These are phyloP conservation scores for Chaetothyriales sp. DNA, from an alignment of 2,329 filamentous ascomycete species.

Conservation along the genomic window DNA sequence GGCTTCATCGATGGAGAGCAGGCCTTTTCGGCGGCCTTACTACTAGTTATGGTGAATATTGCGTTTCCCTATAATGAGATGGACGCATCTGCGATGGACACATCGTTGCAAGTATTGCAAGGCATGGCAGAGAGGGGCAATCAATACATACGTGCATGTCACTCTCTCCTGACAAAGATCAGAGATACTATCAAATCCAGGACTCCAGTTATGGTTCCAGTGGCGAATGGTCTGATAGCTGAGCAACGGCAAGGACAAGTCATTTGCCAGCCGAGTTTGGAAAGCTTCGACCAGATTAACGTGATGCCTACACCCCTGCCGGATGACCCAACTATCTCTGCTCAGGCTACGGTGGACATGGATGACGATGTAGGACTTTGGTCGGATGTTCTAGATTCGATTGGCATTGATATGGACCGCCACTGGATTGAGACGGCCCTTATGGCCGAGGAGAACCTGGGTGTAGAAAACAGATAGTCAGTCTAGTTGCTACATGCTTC, in stretches of 20 bases:
- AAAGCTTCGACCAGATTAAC: background rate
- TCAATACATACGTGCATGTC: constrained; percentile 3
- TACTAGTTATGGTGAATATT: constrained; percentile 1
- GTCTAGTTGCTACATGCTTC: no score
- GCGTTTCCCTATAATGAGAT: background rate
- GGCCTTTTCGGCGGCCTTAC: constrained; percentile 2
- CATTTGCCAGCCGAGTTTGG: background rate
- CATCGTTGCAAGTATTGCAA: constrained; percentile 1
- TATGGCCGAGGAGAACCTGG: constrained; percentile 1
- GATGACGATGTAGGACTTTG: constrained; percentile 15
- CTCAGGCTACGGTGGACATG: background rate
- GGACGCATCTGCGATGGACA: constrained; percentile 1
- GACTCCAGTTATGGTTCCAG: background rate
- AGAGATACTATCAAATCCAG: constrained; percentile 3
- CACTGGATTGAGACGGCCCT: constrained; percentile 4
- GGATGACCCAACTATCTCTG: background rate
- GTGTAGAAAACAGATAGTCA: background rate
- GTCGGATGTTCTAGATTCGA: constrained; percentile 7
- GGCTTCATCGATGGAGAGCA: constrained; percentile 2
- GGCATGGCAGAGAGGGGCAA: constrained; percentile 2
- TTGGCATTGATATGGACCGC: constrained; percentile 26
- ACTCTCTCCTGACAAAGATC: constrained; percentile 2
- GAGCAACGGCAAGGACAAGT: background rate
- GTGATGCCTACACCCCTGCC: background rate
- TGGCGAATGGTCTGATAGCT: no score